Base-by-base conservation (phyloP, 768 basidiomycete species). In the Stropharia rugosoannulata region DNA sequence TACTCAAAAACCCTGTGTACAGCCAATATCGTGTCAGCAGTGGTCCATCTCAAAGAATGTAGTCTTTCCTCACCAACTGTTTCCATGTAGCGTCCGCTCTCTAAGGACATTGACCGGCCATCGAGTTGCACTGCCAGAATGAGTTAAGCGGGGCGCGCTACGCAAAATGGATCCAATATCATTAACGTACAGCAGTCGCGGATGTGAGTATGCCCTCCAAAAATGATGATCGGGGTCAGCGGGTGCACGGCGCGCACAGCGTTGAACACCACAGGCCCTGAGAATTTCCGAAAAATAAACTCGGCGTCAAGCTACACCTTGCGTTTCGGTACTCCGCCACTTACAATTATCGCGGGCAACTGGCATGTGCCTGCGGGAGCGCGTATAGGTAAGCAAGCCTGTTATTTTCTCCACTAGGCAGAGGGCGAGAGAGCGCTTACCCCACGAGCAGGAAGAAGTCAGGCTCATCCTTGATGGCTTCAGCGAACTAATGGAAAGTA, bases 1-100 rank as follows among this genome's bases (percentile, higher is more conserved):
- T 62, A 86, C 89, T 86, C 75, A 89, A 72, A 82, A 85, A 92
- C 8, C 86, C 77, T 79, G 25, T 25, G 13, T 27, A 45, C 40
- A 70, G 68, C 29, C 25, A 25, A 44, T 41, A 40, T 35, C 18
- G 22, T 37, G 29, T 13, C 41, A 40, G 43, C 3, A 58, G 43
- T 56, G 22, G 19, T 12, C 40, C 55, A 39, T 16, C 1, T 18
- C 3, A 27, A 32, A 16, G 19, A 16, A 4, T 25, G 27, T 39
- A 16, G 13, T 4, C 5, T 19, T 11, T 49, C 64, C 80, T 11
- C 47, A 88, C 91, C 93, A 51, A 95, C 75, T 9, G 94, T 97
- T 72, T 97, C 95, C 87, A 96, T 90, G 66, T 95, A 96, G 19
- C 92, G 77, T 15, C 95, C 90, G 59, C 90, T 88, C 64, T 93